A percentile compares a stretch with the other conserved stretches of the same genome.
phyloP scores from a whole-genome alignment of 75 land plant genomes.

The Cryptomeria japonica region DNA sequence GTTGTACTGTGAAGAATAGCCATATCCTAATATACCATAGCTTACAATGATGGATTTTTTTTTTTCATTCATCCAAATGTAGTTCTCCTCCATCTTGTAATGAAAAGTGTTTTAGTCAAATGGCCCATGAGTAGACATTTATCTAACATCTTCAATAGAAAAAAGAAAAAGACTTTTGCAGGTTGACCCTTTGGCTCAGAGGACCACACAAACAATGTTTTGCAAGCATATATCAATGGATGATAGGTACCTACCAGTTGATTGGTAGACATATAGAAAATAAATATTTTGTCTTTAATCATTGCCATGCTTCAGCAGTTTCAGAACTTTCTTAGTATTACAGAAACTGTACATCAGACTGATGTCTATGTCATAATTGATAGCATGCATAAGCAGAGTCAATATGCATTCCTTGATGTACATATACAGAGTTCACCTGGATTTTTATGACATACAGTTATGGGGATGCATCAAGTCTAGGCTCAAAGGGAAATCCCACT shows the following conservation, averaged over 20 bases:
- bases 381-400: background rate
- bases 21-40: background rate
- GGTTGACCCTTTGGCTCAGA: background rate
- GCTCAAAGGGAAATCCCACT: conserved; percentile 29
- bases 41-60: no score
- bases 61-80: background rate
- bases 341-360: background rate
- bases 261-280: background rate
- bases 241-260: background rate
- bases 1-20: no score
- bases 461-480: conserved; percentile 10
- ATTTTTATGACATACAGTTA: background rate
- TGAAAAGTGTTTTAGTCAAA: background rate
- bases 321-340: background rate
- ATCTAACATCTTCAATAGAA: background rate
- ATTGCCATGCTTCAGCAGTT: background rate
- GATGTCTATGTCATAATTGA: background rate
- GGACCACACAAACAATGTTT: background rate
- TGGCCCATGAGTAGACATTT: background rate
- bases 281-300: background rate
- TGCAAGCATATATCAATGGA: background rate
- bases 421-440: background rate
- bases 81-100: background rate
- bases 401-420: background rate
- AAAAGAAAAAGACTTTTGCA: background rate